A percentile compares a stretch with the other conserved stretches of the same genome.
Conservation (phyloP, 257 asterid species). For the Primulina eburnea region DNA sequence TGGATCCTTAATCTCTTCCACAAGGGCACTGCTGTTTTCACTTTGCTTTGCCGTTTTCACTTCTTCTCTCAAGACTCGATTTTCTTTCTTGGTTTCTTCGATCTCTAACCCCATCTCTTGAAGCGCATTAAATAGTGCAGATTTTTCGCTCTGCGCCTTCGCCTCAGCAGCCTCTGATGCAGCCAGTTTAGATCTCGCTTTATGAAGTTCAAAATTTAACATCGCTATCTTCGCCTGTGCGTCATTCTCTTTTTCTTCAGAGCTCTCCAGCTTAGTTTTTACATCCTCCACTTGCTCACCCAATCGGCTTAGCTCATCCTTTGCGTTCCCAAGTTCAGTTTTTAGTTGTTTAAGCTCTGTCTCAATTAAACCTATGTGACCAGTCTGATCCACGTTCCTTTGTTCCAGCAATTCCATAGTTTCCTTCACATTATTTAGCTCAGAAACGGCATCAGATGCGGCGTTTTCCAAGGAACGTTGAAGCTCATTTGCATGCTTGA, state of each 20-base stretch:
- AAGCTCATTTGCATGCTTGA: slow-evolving; percentile 35
- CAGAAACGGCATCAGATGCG: slow-evolving; percentile 31
- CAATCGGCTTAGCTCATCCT: slow-evolving; percentile 22
- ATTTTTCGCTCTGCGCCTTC: slow-evolving; percentile 42
- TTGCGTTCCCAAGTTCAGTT: slow-evolving; percentile 25
- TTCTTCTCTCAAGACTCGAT: slow-evolving; percentile 30
- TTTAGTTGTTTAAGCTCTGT: slow-evolving; percentile 32
- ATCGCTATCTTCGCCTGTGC: slow-evolving; percentile 46
- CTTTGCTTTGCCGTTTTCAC: slow-evolving; percentile 22
- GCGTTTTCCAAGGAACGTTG: slow-evolving; percentile 23
- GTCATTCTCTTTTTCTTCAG: slow-evolving; percentile 37
- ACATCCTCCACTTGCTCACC: slow-evolving; percentile 8
- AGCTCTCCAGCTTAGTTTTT: slow-evolving; percentile 35
- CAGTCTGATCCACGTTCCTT: slow-evolving; percentile 36
- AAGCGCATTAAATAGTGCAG: slow-evolving; percentile 39
- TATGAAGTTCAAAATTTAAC: slow-evolving; percentile 51
- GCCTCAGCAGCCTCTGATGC: slow-evolving; percentile 52
- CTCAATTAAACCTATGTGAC: slow-evolving; percentile 34
- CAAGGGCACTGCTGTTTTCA: not conserved
- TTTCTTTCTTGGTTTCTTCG: slow-evolving; percentile 45
- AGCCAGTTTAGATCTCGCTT: slow-evolving; percentile 39
- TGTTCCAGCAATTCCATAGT: slow-evolving; percentile 36
- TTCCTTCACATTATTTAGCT: slow-evolving; percentile 29
- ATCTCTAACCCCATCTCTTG: slow-evolving; percentile 55
- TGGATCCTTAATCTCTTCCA: not conserved